A percentile compares a stretch with the other conserved stretches of the same genome.
Conservation (phyloP, 805 yeast genomes). For the Dipodascus geniculatus region DNA sequence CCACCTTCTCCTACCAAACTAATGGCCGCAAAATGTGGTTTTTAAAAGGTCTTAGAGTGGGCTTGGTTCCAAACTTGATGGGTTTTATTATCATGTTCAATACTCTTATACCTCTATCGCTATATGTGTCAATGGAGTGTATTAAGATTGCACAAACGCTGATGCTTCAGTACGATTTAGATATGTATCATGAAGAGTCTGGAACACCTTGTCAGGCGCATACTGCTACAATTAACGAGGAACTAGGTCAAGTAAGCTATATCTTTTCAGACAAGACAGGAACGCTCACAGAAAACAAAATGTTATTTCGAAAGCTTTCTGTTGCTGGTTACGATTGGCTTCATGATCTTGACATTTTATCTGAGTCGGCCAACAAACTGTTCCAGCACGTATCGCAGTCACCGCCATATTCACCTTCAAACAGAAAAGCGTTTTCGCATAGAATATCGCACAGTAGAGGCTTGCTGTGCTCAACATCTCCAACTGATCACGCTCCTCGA, state of each 20-base stretch:
- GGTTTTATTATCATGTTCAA: constrained; percentile 96
- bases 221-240: constrained; percentile 92
- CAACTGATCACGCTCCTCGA: neutral
- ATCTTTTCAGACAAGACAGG: constrained; percentile 96
- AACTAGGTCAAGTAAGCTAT: constrained; percentile 92
- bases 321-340: constrained; percentile 85
- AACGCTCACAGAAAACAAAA: constrained; percentile 85
- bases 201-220: constrained; percentile 91
- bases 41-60: constrained; percentile 57
- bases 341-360: constrained; percentile 52
- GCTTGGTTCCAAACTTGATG: constrained; percentile 83
- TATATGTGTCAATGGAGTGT: constrained; percentile 93
- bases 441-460: neutral
- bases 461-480: too few species aligned
- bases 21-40: constrained; percentile 55
- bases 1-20: constrained; percentile 38
- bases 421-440: neutral
- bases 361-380: constrained; percentile 9
- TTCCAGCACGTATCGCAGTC: constrained; percentile 1
- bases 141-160: constrained; percentile 80
- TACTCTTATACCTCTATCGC: constrained; percentile 86
- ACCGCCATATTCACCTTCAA: neutral
- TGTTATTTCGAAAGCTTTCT: constrained; percentile 83
- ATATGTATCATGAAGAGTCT: constrained; percentile 77
- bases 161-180: constrained; percentile 79